Base-by-base conservation (phyloP, 2,329 filamentous ascomycete genomes). In the Scleromitrula shiraiana region DNA sequence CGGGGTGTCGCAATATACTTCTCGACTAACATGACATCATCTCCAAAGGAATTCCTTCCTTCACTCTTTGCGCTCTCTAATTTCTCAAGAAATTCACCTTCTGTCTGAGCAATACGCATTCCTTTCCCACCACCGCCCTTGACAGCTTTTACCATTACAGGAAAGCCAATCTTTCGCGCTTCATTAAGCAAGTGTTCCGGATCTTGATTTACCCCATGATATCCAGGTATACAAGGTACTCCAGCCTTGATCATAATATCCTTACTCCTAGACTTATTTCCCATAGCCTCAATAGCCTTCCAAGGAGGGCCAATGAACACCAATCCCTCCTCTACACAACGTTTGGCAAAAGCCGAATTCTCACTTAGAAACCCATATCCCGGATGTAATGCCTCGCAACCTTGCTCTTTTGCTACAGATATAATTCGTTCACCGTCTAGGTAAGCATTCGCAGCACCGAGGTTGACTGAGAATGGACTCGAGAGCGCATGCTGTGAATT, bases 331-430 rank as follows among this genome's bases (percentile, higher is more conserved):
- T 93, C 82, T 59, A 86, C 84, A 65, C 91, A 97, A 64, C 87
- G 83, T 59, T 82, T 80, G 3, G 93, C 93, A 65, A 98, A 98
- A 5, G 75, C 80, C 7, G 91, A 83, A 67, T 98, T 98, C 70
- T 98, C 93, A 53, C 87, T 94, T 56, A 97, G 70, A 63, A 95
- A 98, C 36, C 93, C 93, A 70, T 98, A 98, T 20, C 93, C 93
- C 0, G 93, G 93, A 67, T 98, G 93, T 57, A 98, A 83, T 4
- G 88, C 91, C 64, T 91, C 80, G 61, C 94, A 96, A 36, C 85
- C 85, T 61, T 91, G 80, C 59, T 85, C 75, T 69, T 90, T 89
- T 12, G 91, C 93, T 50, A 95, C 80, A 23, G 80, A 76, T 54
- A 98, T 91, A 63, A 98, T 97, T 54, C 86, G 82, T 61, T 95